Evolutionary conservation across 2,329 filamentous ascomycete genomes (phyloP).

Genomic region (Pestalotiopsis sp.): DNA sequence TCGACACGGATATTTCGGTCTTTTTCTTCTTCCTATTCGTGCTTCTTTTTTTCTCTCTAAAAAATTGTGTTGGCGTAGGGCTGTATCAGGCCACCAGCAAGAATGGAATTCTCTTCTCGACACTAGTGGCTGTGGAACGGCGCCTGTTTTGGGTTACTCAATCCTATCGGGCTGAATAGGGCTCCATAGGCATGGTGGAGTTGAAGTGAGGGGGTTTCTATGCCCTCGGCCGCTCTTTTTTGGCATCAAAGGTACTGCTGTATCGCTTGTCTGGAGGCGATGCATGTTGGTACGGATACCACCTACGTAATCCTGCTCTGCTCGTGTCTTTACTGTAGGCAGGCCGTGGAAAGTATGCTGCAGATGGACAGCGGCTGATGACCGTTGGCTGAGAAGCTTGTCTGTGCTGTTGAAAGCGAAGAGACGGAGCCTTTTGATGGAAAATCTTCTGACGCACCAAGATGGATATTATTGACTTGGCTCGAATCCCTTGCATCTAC

Average conservation of each 20-base stretch:
- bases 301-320: neutral
- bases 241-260: neutral
- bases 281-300: neutral
- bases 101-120: neutral
- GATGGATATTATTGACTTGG: conserved; percentile 1
- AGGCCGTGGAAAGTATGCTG: neutral
- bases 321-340: neutral
- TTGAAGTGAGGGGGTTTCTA: neutral
- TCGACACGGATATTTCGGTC: neutral
- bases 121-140: neutral
- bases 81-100: neutral
- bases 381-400: neutral
- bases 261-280: neutral
- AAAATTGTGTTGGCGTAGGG: neutral
- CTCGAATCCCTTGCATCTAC: neutral
- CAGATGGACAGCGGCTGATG: neutral
- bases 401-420: neutral
- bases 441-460: neutral
- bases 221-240: neutral
- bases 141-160: neutral
- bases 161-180: neutral
- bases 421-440: neutral
- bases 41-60: neutral
- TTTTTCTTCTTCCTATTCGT: neutral
- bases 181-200: neutral